phyloP scores from a whole-genome alignment of 1,139 yeast species.

The Entelexis paramagnoliae region DNA sequence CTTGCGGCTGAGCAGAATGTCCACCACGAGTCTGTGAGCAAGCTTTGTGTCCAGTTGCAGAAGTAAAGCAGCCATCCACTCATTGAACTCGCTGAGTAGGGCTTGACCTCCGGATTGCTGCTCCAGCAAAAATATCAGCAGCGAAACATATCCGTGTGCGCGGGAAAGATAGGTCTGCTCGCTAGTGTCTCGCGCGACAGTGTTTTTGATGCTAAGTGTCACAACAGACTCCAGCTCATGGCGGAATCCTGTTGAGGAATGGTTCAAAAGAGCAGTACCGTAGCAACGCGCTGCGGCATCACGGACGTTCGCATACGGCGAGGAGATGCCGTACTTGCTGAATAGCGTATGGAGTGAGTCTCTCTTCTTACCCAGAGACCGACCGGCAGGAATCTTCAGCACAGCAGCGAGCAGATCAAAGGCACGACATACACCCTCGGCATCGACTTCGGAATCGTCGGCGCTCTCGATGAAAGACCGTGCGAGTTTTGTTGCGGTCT shows the following conservation, averaged over 20 bases:
- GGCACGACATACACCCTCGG: slow-evolving; percentile 8
- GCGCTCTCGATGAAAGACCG: slow-evolving; percentile 12
- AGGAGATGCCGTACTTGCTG: slow-evolving; percentile 10
- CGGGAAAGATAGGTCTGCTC: background rate
- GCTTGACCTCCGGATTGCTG: background rate
- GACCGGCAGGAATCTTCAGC: slow-evolving; percentile 9
- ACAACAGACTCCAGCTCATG: background rate
- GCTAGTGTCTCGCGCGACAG: background rate
- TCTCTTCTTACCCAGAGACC: slow-evolving; percentile 6
- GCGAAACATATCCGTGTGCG: background rate
- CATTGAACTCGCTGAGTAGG: slow-evolving; percentile 13
- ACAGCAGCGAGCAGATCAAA: slow-evolving; percentile 18
- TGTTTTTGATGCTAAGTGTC: background rate
- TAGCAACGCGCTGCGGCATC: slow-evolving; percentile 20
- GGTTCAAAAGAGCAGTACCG: slow-evolving; percentile 3
- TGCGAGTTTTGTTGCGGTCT: slow-evolving; percentile 17
- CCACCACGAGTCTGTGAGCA: slow-evolving; percentile 10
- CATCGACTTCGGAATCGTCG: slow-evolving; percentile 11
- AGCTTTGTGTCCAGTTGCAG: slow-evolving; percentile 11
- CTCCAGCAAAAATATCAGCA: slow-evolving; percentile 1
- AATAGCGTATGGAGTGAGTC: slow-evolving; percentile 8
- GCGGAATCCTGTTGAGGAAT: slow-evolving; percentile 2
- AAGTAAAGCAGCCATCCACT: slow-evolving; percentile 14
- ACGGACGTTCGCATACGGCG: slow-evolving; percentile 8
- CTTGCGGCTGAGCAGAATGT: slow-evolving; percentile 2